phyloP scores from a whole-genome alignment of 139 green algal genomes.

The Medakamo hakoo region DNA sequence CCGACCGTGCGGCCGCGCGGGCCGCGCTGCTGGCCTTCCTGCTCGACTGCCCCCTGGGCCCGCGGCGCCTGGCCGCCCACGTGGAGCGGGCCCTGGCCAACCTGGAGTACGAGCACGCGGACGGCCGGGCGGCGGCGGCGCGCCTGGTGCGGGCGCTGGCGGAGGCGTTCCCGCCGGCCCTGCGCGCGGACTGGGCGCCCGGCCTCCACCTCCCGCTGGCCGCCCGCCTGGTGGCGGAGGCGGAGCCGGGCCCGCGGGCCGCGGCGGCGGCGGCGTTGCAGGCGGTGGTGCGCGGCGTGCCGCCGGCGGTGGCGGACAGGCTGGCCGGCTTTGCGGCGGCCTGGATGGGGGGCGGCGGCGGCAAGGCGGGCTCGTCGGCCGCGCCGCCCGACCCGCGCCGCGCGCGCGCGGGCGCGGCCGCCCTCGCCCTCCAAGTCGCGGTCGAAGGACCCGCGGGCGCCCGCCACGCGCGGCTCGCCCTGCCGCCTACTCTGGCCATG shows the following conservation, averaged over 20 bases:
- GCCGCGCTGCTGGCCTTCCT: conserved; percentile 73
- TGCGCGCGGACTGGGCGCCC: conserved; percentile 37
- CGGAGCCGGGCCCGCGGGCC: conserved; percentile 26
- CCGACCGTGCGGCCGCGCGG: neutral
- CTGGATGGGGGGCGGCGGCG: conserved; percentile 33
- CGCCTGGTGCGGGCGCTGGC: conserved; percentile 58
- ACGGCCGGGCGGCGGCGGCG: conserved; percentile 40
- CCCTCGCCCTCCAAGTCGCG: neutral
- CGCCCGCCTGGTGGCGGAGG: conserved; percentile 59
- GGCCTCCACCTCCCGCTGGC: conserved; percentile 68
- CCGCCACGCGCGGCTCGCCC: too few species aligned
- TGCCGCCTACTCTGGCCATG: conserved; percentile 23
- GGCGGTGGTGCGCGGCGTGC: conserved; percentile 35
- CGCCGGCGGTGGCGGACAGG: conserved; percentile 17
- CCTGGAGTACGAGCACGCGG: conserved; percentile 63
- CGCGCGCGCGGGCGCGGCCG: conserved; percentile 10
- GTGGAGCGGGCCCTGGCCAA: conserved; percentile 60
- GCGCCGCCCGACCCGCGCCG: too few species aligned
- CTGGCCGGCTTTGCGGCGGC: conserved; percentile 26
- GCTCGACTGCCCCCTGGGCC: conserved; percentile 79
- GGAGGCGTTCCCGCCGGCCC: conserved; percentile 57
- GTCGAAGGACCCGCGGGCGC: neutral
- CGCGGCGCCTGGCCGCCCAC: conserved; percentile 47
- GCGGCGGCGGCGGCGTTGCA: conserved; percentile 27
- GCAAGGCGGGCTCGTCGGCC: too few species aligned